Conservation (phyloP, 306 rosid species). For the Canavalia gladiata region DNA sequence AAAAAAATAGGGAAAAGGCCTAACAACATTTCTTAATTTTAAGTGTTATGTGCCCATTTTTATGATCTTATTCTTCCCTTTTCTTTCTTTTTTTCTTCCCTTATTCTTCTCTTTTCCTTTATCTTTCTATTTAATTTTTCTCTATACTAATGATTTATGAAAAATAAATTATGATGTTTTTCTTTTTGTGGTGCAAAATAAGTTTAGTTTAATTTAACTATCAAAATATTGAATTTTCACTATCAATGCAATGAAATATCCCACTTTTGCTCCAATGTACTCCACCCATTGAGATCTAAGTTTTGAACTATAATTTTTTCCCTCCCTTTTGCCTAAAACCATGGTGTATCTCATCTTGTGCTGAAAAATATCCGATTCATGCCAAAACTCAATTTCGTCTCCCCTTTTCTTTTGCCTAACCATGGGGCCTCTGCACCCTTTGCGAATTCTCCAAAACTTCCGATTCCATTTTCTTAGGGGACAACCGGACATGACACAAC, state of each 20-base stretch:
- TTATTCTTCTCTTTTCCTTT: neutral
- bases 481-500: constrained; percentile 36
- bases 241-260: constrained; percentile 46
- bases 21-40: neutral
- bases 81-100: neutral
- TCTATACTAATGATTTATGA: neutral
- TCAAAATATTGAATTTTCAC: constrained; percentile 28
- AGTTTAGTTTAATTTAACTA: constrained; percentile 12
- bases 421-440: constrained; percentile 35
- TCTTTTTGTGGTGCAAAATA: constrained; percentile 32
- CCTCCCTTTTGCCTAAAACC: constrained; percentile 42
- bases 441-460: constrained; percentile 5
- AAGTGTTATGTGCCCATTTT: neutral
- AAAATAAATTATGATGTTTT: constrained; percentile 1
- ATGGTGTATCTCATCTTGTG: constrained; percentile 40
- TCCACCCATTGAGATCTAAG: constrained; percentile 37
- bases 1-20: no score
- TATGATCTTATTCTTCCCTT: neutral
- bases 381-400: constrained; percentile 23
- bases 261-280: constrained; percentile 1
- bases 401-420: constrained; percentile 24
- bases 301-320: neutral
- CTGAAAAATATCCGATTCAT: constrained; percentile 49
- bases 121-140: neutral
- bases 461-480: constrained; percentile 29